These are phyloP conservation scores for Pseudovirgaria hyperparasitica DNA, from an alignment of 2,329 filamentous ascomycete species.

Conservation along the genomic window DNA sequence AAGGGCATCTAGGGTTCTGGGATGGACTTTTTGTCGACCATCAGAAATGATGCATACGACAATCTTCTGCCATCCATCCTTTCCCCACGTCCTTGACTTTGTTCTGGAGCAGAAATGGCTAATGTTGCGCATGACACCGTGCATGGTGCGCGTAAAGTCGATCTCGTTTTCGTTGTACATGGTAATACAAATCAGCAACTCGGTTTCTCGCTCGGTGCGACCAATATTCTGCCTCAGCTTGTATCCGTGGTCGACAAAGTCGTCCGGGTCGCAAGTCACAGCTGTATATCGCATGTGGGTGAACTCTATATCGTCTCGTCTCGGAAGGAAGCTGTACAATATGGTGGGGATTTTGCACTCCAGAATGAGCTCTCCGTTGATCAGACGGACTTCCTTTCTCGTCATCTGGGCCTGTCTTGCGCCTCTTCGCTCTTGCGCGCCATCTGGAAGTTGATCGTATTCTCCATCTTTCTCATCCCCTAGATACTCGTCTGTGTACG, in stretches of 20 bases:
- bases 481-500: slow-evolving; percentile 37
- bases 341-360: slow-evolving; percentile 99
- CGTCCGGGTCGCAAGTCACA: slow-evolving; percentile 94
- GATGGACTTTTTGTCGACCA: slow-evolving; percentile 85
- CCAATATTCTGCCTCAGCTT: slow-evolving; percentile 87
- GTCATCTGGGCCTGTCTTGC: slow-evolving; percentile 78
- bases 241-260: slow-evolving; percentile 80
- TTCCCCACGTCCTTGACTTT: slow-evolving; percentile 92
- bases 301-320: slow-evolving; percentile 88
- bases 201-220: slow-evolving; percentile 71
- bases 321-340: slow-evolving; percentile 88
- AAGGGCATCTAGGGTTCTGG: slow-evolving; percentile 81
- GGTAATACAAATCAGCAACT: slow-evolving; percentile 91
- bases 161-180: slow-evolving; percentile 99
- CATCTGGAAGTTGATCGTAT: slow-evolving; percentile 78
- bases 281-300: slow-evolving; percentile 98
- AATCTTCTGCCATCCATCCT: slow-evolving; percentile 97
- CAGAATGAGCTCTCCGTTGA: slow-evolving; percentile 93
- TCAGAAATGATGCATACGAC: slow-evolving; percentile 96
- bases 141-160: slow-evolving; percentile 93
- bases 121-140: slow-evolving; percentile 97
- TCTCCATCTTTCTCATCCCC: slow-evolving; percentile 54
- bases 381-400: slow-evolving; percentile 86
- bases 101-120: slow-evolving; percentile 88
- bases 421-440: slow-evolving; percentile 76